Percentiles rank a stretch among this genome's conserved stretches.
Evolutionary conservation across 768 basidiomycete species (phyloP).

Genomic region (Calocera cornea): DNA sequence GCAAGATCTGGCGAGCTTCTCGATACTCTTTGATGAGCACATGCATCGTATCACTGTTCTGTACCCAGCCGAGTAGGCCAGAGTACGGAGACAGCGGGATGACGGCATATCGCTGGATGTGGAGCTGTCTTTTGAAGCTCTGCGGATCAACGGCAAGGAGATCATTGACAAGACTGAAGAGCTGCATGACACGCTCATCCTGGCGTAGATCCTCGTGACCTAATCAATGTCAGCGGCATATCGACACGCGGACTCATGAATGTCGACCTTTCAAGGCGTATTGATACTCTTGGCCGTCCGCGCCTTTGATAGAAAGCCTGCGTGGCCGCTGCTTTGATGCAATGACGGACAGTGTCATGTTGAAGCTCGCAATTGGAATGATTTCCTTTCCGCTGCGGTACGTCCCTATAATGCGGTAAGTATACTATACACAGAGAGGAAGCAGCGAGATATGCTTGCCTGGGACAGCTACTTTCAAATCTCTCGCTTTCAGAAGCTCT

Average conservation of each 20-base stretch:
- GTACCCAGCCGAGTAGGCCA: conserved; percentile 89
- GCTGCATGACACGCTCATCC: conserved; percentile 98
- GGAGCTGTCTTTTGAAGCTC: conserved; percentile 89
- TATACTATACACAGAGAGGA: background rate
- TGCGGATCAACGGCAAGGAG: conserved; percentile 82
- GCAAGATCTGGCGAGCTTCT: conserved; percentile 86
- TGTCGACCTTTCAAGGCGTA: conserved; percentile 73
- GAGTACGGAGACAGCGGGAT: conserved; percentile 93
- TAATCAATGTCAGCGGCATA: conserved; percentile 20
- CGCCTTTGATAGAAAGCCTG: conserved; percentile 71
- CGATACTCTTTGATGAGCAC: conserved; percentile 92
- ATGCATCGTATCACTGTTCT: conserved; percentile 89
- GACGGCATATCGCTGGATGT: conserved; percentile 84
- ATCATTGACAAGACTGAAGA: conserved; percentile 94
- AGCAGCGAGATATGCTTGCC: conserved; percentile 34
- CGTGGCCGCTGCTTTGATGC: conserved; percentile 94
- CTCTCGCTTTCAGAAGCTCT: conserved; percentile 69
- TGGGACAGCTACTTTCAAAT: conserved; percentile 90
- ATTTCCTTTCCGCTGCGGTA: conserved; percentile 80
- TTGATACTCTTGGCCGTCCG: conserved; percentile 86
- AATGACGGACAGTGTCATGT: conserved; percentile 83
- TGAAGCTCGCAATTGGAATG: conserved; percentile 70
- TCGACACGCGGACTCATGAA: background rate
- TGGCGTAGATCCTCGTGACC: conserved; percentile 98
- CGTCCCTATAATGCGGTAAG: conserved; percentile 43